These are phyloP conservation scores for Leishmania amazonensis DNA, from an alignment of 208 protist species.

Conservation along the genomic window DNA sequence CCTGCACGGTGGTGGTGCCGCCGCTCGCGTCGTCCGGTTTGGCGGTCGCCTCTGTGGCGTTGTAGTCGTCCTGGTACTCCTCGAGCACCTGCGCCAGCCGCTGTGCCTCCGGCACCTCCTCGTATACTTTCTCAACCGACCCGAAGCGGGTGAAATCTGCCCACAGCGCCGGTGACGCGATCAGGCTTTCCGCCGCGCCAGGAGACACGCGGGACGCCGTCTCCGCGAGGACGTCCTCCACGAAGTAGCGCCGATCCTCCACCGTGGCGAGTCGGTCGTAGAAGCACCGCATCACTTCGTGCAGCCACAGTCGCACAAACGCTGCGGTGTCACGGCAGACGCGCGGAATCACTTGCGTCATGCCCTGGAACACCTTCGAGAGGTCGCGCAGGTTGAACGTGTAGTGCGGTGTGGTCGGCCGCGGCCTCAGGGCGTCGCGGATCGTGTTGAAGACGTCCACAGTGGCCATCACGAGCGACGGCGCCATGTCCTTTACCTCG, in stretches of 20 bases:
- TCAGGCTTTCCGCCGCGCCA: constrained; percentile 25
- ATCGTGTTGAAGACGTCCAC: constrained; percentile 94
- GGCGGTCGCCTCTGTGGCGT: constrained; percentile 50
- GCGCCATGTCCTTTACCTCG: constrained; percentile 74
- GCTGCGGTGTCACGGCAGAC: constrained; percentile 67
- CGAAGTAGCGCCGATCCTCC: constrained; percentile 93
- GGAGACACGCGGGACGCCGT: constrained; percentile 71
- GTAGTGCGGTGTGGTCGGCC: constrained; percentile 97
- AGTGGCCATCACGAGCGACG: constrained; percentile 80
- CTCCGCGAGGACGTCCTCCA: constrained; percentile 90
- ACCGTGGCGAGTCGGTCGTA: constrained; percentile 96
- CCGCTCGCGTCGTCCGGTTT: constrained; percentile 22
- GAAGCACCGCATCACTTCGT: constrained; percentile 97
- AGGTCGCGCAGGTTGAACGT: constrained; percentile 99
- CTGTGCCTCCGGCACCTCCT: constrained; percentile 82
- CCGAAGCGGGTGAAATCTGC: constrained; percentile 95
- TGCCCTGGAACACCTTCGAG: constrained; percentile 96
- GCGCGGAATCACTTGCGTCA: constrained; percentile 92
- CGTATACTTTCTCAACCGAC: constrained; percentile 85
- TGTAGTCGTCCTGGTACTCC: constrained; percentile 95
- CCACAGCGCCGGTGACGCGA: constrained; percentile 81
- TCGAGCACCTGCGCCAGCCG: constrained; percentile 78
- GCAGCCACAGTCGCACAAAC: constrained; percentile 93
- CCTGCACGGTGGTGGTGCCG: constrained; percentile 31
- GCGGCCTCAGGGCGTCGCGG: constrained; percentile 92